Conservation (phyloP, 2,329 filamentous ascomycete species). For the Fusarium abutilonis region DNA sequence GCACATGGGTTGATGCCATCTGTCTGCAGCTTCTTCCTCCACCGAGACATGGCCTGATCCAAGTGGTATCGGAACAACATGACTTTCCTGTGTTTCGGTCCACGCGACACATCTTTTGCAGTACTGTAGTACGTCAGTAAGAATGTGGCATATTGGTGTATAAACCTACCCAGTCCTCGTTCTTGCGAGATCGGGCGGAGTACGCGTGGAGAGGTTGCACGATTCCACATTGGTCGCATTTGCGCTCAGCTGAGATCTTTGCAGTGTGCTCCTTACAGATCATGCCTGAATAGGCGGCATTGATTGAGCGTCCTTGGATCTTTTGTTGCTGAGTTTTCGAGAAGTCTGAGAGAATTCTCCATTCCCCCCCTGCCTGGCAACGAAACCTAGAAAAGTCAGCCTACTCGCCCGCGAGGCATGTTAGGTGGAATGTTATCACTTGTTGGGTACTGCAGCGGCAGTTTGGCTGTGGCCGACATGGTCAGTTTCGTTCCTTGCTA, state of each 20-base stretch:
- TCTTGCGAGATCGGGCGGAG: conserved; percentile 42
- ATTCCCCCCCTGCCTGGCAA: conserved; percentile 52
- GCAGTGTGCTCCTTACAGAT: conserved; percentile 50
- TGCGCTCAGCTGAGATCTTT: conserved; percentile 39
- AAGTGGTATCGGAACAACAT: conserved; percentile 45
- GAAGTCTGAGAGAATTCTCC: conserved; percentile 47
- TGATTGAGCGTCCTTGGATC: conserved; percentile 14
- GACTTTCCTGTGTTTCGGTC: conserved; percentile 51
- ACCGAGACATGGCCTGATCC: conserved; percentile 49
- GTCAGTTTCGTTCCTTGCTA: conserved; percentile 1
- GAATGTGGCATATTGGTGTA: background rate
- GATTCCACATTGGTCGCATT: conserved; percentile 48
- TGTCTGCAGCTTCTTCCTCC: conserved; percentile 36
- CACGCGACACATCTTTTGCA: conserved; percentile 52
- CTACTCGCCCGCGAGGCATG: background rate
- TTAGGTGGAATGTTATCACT: conserved; percentile 10
- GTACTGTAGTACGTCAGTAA: conserved; percentile 40
- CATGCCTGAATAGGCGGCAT: conserved; percentile 51
- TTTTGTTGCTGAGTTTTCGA: conserved; percentile 48
- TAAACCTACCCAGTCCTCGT: conserved; percentile 47
- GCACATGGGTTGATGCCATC: conserved; percentile 23
- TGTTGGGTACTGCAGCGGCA: background rate
- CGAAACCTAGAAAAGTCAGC: conserved; percentile 43
- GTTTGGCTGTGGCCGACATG: conserved; percentile 6
- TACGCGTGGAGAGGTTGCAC: conserved; percentile 46